Evolutionary conservation across 495 filamentous ascomycete species (phyloP), one percentile per base, ranked within the genome.

Genomic region (Hyphodiscus hymeniophilus): DNA sequence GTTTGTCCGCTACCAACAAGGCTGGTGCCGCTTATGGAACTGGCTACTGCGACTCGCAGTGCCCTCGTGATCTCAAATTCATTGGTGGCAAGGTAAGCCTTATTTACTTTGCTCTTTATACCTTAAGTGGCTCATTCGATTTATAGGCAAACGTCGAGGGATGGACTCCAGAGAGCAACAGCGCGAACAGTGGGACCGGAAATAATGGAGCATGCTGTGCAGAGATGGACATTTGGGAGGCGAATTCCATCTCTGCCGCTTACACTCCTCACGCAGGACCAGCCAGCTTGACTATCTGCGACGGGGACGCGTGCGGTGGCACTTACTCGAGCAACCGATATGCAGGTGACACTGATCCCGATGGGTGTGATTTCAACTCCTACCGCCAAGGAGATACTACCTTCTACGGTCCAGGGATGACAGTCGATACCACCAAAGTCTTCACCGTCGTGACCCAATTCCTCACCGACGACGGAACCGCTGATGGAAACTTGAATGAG

Each of bases 41-140:
- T 0, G 83, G 83, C 0, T 87, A 87, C 61, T 87, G 83, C 49
- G 83, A 87, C 59, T 75, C 81, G n/a, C 83, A 87, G 62, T 87
- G 83, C 55, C 77, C 76, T 0, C 66, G 66, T 11, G 78, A 81
- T 50, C 57, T 81, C 43, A 79, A 77, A 51, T 87, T 85, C 64
- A 81, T 85, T 60, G 71, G 82, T 50, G 82, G 80, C 21, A 56
- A 74, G 61, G 68, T 72, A 50, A 43, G 59, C 26, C 10, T 28
- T 28, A 4, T 10, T 28, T 10, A 28, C 26, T 39, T 35, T 31
- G 18, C 16, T 17, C 3, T 42, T 6, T 8, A 35, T 42, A 30
- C 17, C 35, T 1, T 50, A 18, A 6, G 26, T 12, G 2, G 28
- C 10, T 18, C 48, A n/a, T n/a, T n/a, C n/a, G n/a, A n/a, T n/a